Evolutionary conservation across 805 yeast species (phyloP).

Genomic region (Lipomyces sp.): DNA sequence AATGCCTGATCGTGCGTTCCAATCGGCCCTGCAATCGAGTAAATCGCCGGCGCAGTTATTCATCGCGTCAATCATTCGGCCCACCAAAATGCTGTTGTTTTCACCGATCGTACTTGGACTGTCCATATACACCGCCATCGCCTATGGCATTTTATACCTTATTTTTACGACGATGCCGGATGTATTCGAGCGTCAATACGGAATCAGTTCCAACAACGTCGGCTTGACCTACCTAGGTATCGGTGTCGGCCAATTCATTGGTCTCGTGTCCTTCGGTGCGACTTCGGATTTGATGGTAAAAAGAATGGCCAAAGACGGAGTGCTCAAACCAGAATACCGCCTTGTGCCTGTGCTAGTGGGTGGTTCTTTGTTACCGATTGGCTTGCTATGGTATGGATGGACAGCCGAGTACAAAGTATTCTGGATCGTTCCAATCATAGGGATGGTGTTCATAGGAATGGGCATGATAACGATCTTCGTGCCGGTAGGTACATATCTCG

Average conservation of each 20-base stretch:
- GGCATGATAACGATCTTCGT: constrained; percentile 68
- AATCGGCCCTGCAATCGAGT: constrained; percentile 59
- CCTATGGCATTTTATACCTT: constrained; percentile 68
- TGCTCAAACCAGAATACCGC: constrained; percentile 65
- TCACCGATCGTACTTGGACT: constrained; percentile 69
- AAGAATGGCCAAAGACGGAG: constrained; percentile 52
- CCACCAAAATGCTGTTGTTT: constrained; percentile 56
- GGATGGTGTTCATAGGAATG: constrained; percentile 63
- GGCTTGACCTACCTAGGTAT: constrained; percentile 66
- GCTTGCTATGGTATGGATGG: constrained; percentile 74
- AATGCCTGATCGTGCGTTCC: constrained; percentile 61
- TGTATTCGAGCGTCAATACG: constrained; percentile 53
- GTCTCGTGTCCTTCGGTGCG: constrained; percentile 56
- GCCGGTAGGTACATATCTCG: constrained; percentile 66
- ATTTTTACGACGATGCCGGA: constrained; percentile 63
- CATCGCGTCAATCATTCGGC: constrained; percentile 57
- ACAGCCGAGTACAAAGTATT: constrained; percentile 58
- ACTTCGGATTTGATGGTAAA: constrained; percentile 51
- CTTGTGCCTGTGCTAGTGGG: constrained; percentile 57
- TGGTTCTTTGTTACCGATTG: constrained; percentile 60
- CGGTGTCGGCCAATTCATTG: constrained; percentile 59
- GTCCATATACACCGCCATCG: constrained; percentile 67
- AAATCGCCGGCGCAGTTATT: constrained; percentile 28
- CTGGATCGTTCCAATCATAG: constrained; percentile 69
- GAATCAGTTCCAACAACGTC: constrained; percentile 47